Evolutionary conservation across 2,329 filamentous ascomycete species (phyloP), one percentile per base, ranked within the genome.

Genomic region (Fusarium sp.): DNA sequence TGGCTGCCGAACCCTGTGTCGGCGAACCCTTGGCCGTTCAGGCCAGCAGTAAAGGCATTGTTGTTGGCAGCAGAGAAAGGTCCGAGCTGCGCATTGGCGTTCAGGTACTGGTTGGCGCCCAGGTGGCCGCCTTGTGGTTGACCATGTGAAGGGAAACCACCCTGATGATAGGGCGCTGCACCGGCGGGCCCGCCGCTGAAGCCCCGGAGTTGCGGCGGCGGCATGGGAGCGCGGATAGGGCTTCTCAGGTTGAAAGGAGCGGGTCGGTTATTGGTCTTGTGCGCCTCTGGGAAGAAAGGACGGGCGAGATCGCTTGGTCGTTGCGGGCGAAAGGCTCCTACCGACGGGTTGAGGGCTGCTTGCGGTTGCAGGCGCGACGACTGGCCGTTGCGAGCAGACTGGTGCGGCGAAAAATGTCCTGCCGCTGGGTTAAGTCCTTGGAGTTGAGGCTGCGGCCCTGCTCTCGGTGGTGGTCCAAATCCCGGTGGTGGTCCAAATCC

Each of bases 1-100:
- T 97, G 94, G 82, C 94, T 96, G 35, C 92, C 94, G 61, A 98
- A 90, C 1, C 95, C 94, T 22, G 93, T 93, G 67, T 89, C 88
- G 59, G 87, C 88, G 72, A 91, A 91, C 11, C 89, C 89, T 75
- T 84, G 89, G 65, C 84, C 89, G 75, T 86, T 87, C 84, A 88
- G 86, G 66, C 88, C 89, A 72, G 87, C 89, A 59, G 88, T 89
- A 60, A 94, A 87, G 11, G 86, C 82, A 74, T 86, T 88, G 68
- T 85, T 86, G 76, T 88, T 90, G 14, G 89, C 86, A 18, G 76
- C 74, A 4, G 89, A 87, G 80, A 95, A 95, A 4, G 92, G 91
- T 76, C 91, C 92, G 74, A 93, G 88, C 79, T 88, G 88, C 60
- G 90, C 88, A 81, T 92, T 93, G 69, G 91, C 89, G 77, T 89